Evolutionary conservation across 2,329 filamentous ascomycete genomes (phyloP).

Genomic region (Fusarium bactridioides): DNA sequence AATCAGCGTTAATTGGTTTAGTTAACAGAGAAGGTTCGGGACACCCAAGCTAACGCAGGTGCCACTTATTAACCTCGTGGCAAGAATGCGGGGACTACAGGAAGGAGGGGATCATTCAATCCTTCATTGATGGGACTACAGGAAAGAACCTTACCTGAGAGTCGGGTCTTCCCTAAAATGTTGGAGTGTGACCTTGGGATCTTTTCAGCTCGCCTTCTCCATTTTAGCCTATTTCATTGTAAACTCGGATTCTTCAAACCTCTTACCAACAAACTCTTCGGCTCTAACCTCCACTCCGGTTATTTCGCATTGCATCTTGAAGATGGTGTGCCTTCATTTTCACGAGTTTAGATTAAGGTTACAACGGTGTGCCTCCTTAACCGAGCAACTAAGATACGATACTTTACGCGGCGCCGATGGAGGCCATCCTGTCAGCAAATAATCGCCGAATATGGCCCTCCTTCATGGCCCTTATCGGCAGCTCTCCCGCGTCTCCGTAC

Average conservation of each 20-base stretch:
- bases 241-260: neutral
- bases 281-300: neutral
- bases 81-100: neutral
- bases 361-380: neutral
- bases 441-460: conserved; percentile 4
- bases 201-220: conserved; percentile 5
- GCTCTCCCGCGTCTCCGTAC: conserved; percentile 35
- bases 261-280: neutral
- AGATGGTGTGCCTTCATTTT: conserved; percentile 8
- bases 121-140: neutral
- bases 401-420: neutral
- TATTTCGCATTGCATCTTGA: conserved; percentile 2
- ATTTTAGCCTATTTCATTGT: conserved; percentile 7
- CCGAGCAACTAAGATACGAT: neutral
- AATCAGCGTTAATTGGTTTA: neutral
- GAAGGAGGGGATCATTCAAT: neutral
- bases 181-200: neutral
- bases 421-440: conserved; percentile 6
- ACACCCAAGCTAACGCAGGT: conserved; percentile 22
- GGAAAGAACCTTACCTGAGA: neutral
- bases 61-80: conserved; percentile 13
- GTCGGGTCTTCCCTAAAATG: neutral
- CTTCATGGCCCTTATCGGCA: conserved; percentile 22
- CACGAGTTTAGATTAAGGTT: conserved; percentile 7
- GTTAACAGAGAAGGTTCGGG: neutral